Conservation (phyloP, 2,329 filamentous ascomycete genomes). For the Mariannaea sp. region DNA sequence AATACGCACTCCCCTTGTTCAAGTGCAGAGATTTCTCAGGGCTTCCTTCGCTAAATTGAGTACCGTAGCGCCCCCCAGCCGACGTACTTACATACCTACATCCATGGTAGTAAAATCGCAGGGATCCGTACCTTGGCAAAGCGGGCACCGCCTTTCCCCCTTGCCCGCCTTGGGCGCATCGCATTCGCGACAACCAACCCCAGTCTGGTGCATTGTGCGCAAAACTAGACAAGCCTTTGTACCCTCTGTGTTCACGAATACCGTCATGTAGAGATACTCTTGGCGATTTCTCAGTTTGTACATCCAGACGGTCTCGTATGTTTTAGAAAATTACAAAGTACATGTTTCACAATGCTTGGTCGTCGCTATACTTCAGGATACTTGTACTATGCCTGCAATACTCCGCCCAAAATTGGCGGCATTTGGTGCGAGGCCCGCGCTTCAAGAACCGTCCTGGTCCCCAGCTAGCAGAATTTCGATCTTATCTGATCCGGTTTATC, state of each 20-base stretch:
- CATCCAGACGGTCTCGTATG: no score
- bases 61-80: conserved; percentile 1
- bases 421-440: no score
- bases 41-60: conserved; percentile 14
- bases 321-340: not conserved
- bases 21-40: conserved; percentile 3
- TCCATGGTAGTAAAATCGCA: conserved; percentile 3
- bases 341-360: not conserved
- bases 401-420: not conserved
- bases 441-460: not conserved
- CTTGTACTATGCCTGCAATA: not conserved
- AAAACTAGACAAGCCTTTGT: not conserved
- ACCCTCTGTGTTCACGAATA: not conserved
- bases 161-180: conserved; percentile 12
- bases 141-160: not conserved
- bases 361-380: no score
- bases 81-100: no score
- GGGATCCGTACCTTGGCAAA: conserved; percentile 1
- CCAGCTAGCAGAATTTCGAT: conserved; percentile 36
- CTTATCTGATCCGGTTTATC: conserved; percentile 56
- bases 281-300: no score
- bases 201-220: conserved; percentile 6
- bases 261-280: no score
- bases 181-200: conserved; percentile 16
- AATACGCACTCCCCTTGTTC: not conserved